Percentiles rank a stretch among this genome's conserved stretches.
Conservation (phyloP, 805 yeast genomes). For the Dipodascus albidus region DNA sequence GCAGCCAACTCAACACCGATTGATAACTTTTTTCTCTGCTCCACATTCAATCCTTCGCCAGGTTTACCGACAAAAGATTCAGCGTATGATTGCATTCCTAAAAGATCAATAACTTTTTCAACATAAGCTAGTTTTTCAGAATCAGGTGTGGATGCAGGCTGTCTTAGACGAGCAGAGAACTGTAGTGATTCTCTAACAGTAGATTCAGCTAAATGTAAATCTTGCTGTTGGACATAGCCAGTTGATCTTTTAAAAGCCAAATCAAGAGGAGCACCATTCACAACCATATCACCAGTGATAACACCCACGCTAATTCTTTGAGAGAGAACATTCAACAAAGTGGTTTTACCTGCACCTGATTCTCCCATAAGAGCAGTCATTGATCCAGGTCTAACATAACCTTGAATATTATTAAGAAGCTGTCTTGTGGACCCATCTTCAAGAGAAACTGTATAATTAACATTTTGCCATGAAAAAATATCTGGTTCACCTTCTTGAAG, state of each 20-base stretch:
- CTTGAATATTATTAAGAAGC: constrained; percentile 40
- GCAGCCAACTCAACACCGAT: constrained; percentile 62
- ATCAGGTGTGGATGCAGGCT: constrained; percentile 41
- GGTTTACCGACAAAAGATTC: constrained; percentile 66
- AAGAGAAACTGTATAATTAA: constrained; percentile 43
- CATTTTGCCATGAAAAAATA: constrained; percentile 51
- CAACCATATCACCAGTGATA: constrained; percentile 59
- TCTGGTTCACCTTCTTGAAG: constrained; percentile 29
- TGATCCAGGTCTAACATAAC: constrained; percentile 73
- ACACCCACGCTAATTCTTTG: constrained; percentile 62
- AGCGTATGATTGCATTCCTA: constrained; percentile 55
- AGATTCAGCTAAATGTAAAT: constrained; percentile 49
- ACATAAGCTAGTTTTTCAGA: constrained; percentile 53
- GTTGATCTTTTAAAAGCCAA: constrained; percentile 55
- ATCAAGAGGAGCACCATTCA: constrained; percentile 54
- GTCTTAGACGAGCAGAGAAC: constrained; percentile 63
- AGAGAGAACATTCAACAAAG: constrained; percentile 59
- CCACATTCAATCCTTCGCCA: constrained; percentile 57
- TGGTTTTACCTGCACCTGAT: constrained; percentile 82
- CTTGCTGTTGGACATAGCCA: constrained; percentile 71
- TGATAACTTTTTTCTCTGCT: constrained; percentile 50
- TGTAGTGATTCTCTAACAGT: constrained; percentile 62
- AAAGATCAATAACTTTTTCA: constrained; percentile 48
- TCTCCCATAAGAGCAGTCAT: constrained; percentile 78
- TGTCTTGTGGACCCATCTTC: constrained; percentile 32